A percentile compares a stretch with the other conserved stretches of the same genome.
These are phyloP conservation scores for Coemansia asiatica DNA, from an alignment of 192 early-diverging fungal genomes.

Conservation along the genomic window DNA sequence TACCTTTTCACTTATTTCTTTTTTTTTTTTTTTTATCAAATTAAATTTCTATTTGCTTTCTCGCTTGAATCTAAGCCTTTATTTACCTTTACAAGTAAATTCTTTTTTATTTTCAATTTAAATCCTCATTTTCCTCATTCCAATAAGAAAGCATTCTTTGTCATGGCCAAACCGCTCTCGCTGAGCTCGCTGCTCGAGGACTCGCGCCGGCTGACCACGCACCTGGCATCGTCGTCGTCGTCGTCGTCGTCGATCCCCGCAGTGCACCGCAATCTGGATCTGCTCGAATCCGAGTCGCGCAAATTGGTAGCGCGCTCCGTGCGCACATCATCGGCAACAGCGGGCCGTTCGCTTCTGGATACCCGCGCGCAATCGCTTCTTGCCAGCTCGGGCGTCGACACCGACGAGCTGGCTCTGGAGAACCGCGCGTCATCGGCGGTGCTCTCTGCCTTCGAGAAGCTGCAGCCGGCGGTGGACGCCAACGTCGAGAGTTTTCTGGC, in stretches of 20 bases:
- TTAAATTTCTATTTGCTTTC: neutral
- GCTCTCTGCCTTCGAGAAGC: conserved; percentile 69
- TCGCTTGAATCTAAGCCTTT: neutral
- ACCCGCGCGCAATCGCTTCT: conserved; percentile 67
- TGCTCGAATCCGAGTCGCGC: conserved; percentile 84
- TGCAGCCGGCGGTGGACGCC: conserved; percentile 74
- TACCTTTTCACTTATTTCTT: conserved; percentile 11
- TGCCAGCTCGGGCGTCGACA: conserved; percentile 76
- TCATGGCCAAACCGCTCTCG: conserved; percentile 21
- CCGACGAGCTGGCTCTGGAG: conserved; percentile 65
- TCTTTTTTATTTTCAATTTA: neutral
- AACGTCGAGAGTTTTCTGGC: conserved; percentile 79
- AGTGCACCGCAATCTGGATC: conserved; percentile 81
- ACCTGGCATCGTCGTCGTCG: conserved; percentile 63
- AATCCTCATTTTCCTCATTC: too few species aligned
- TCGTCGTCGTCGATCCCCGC: conserved; percentile 65
- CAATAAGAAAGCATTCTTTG: too few species aligned
- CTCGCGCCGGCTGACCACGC: conserved; percentile 71
- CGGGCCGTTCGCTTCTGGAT: conserved; percentile 24
- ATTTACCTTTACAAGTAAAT: too few species aligned
- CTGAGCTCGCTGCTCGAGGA: conserved; percentile 65
- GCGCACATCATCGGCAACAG: conserved; percentile 14
- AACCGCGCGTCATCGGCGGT: conserved; percentile 67
- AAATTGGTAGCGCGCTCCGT: conserved; percentile 61
- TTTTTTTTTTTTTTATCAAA: neutral